A percentile compares a stretch with the other conserved stretches of the same genome.
Evolutionary conservation across 2,329 filamentous ascomycete species (phyloP).

Genomic region (Leptographium lundbergii): DNA sequence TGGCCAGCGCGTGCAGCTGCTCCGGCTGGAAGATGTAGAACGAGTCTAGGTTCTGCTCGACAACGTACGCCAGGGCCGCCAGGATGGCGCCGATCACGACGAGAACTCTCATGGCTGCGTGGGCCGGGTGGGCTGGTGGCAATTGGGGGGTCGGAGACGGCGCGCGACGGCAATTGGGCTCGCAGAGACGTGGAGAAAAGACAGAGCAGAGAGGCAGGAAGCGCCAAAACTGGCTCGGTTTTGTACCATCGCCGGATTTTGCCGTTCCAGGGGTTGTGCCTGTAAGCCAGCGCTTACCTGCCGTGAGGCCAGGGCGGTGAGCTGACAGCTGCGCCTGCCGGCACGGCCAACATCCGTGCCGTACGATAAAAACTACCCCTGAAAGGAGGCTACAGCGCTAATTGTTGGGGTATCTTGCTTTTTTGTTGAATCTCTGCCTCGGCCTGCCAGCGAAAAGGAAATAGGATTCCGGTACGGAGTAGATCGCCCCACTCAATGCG

Average conservation of each 20-base stretch:
- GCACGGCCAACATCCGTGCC: not conserved
- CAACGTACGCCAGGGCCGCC: constrained; percentile 37
- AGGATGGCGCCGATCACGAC: constrained; percentile 42
- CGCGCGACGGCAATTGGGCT: constrained; percentile 26
- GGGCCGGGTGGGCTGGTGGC: too few species aligned
- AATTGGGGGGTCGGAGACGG: not conserved
- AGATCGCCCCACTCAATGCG: not conserved
- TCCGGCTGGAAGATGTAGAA: constrained; percentile 67
- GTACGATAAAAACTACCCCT: not conserved
- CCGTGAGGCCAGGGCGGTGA: not conserved
- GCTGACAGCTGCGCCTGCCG: not conserved
- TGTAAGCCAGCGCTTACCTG: not conserved
- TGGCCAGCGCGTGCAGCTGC: constrained; percentile 55
- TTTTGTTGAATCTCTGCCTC: not conserved
- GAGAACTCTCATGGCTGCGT: constrained; percentile 23
- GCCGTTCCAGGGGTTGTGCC: not conserved
- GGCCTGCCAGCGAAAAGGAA: not conserved
- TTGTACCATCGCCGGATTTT: not conserved
- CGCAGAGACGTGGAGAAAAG: not conserved
- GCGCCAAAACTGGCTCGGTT: not conserved
- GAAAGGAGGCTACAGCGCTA: not conserved
- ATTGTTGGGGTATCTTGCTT: not conserved
- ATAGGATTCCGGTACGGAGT: not conserved
- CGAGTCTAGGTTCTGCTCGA: constrained; percentile 44
- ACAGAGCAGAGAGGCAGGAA: not conserved